A percentile compares a stretch with the other conserved stretches of the same genome.
Conservation (phyloP, 352 stramenopile species). For the Phytophthora rubi region DNA sequence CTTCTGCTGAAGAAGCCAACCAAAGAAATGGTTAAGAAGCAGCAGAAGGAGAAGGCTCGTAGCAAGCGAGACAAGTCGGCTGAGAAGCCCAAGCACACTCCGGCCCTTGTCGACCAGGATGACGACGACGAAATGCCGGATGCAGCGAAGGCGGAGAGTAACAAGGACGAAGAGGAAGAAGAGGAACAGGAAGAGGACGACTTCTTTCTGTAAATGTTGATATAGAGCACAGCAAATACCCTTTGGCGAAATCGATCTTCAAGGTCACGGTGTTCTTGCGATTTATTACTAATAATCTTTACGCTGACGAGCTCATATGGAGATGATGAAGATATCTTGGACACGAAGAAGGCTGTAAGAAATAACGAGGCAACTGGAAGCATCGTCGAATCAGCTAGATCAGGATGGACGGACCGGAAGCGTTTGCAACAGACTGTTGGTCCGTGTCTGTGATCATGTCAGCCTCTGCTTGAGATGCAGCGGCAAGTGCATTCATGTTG, state of each 20-base stretch:
- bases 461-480: conserved; percentile 77
- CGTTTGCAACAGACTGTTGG: conserved; percentile 50
- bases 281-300: conserved; percentile 40
- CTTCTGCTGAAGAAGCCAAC: conserved; percentile 70
- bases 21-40: conserved; percentile 76
- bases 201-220: conserved; percentile 66
- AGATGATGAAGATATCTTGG: conserved; percentile 10
- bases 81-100: conserved; percentile 35
- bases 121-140: conserved; percentile 44
- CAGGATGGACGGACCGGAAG: conserved; percentile 64
- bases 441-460: conserved; percentile 59
- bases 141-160: conserved; percentile 19
- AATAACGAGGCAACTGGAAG: conserved; percentile 1
- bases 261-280: conserved; percentile 15
- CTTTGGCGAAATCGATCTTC: background rate
- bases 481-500: conserved; percentile 86
- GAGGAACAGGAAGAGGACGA: conserved; percentile 66
- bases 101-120: conserved; percentile 64
- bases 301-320: conserved; percentile 31
- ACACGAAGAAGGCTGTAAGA: conserved; percentile 17
- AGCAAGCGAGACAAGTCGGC: conserved; percentile 56
- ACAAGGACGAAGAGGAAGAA: conserved; percentile 30
- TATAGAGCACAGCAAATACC: conserved; percentile 11
- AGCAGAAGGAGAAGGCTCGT: conserved; percentile 69
- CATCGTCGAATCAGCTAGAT: conserved; percentile 47